These are phyloP conservation scores for Isoetes taiwanensis DNA, from an alignment of 75 land plant genomes.

Conservation along the genomic window DNA sequence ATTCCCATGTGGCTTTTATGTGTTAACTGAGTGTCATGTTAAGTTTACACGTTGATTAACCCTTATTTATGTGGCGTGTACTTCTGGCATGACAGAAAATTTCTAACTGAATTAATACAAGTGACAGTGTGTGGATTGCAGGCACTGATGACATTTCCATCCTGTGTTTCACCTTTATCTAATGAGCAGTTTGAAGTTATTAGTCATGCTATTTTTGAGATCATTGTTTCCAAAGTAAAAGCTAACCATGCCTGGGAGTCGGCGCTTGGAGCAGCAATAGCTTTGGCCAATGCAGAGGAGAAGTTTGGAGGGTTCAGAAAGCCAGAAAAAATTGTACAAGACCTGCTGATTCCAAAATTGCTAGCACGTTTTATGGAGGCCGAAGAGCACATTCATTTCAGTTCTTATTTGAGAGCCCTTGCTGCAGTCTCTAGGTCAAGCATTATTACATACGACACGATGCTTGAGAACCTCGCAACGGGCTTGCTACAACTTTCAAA, in stretches of 20 bases:
- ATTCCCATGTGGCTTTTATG: too few species aligned
- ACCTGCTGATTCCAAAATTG: constrained; percentile 8
- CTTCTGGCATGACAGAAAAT: too few species aligned
- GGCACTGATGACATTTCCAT: constrained; percentile 57
- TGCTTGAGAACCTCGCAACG: neutral
- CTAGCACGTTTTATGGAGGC: constrained; percentile 7
- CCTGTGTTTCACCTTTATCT: constrained; percentile 22
- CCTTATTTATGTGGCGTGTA: too few species aligned
- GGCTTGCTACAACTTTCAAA: neutral
- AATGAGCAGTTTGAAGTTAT: constrained; percentile 29
- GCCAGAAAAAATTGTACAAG: neutral
- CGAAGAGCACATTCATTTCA: neutral
- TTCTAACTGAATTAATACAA: too few species aligned
- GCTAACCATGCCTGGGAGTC: constrained; percentile 30
- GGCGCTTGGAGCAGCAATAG: constrained; percentile 31
- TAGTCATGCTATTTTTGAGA: constrained; percentile 24
- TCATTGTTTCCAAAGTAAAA: constrained; percentile 16
- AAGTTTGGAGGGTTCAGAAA: neutral
- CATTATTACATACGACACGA: neutral
- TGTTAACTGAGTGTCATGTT: too few species aligned
- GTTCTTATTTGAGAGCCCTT: neutral
- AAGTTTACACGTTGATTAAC: too few species aligned
- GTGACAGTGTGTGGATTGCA: constrained; percentile 73
- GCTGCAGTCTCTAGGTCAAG: constrained; percentile 7
- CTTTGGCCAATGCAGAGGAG: constrained; percentile 25